Evolutionary conservation across 164 flowering plant genomes (phyloP).

Genomic region (Umbilicus rupestris): DNA sequence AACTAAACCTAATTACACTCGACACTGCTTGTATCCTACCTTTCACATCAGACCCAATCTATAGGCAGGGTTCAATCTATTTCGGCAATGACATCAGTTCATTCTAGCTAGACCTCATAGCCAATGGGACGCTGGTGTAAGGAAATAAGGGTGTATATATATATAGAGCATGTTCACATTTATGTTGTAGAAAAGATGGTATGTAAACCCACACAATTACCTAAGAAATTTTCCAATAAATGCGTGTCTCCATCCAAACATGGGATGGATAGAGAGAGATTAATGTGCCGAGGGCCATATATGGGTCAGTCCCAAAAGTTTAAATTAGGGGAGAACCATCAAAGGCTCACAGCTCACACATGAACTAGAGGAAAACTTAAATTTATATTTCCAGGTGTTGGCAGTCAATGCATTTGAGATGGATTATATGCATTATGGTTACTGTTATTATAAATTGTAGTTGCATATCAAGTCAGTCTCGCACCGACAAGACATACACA

Average conservation of each 20-base stretch:
- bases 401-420: background rate
- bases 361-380: background rate
- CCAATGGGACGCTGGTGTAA: background rate
- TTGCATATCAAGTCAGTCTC: slow-evolving; percentile 6
- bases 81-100: background rate
- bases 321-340: background rate
- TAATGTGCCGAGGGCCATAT: background rate
- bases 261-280: background rate
- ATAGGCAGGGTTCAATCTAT: background rate
- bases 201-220: background rate
- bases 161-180: slow-evolving; percentile 1
- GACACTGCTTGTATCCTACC: background rate
- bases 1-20: background rate
- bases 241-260: background rate
- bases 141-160: slow-evolving; percentile 1
- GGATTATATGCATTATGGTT: background rate
- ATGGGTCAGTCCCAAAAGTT: background rate
- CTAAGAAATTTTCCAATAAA: slow-evolving; percentile 3
- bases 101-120: background rate
- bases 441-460: background rate
- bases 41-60: background rate
- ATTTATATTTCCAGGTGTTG: slow-evolving; percentile 2
- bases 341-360: slow-evolving; percentile 5
- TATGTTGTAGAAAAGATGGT: background rate
- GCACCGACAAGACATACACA: too few species aligned